Percentiles rank a stretch among this genome's conserved stretches.
Evolutionary conservation across 768 basidiomycete genomes (phyloP).

Genomic region (Mycena vulgaris): DNA sequence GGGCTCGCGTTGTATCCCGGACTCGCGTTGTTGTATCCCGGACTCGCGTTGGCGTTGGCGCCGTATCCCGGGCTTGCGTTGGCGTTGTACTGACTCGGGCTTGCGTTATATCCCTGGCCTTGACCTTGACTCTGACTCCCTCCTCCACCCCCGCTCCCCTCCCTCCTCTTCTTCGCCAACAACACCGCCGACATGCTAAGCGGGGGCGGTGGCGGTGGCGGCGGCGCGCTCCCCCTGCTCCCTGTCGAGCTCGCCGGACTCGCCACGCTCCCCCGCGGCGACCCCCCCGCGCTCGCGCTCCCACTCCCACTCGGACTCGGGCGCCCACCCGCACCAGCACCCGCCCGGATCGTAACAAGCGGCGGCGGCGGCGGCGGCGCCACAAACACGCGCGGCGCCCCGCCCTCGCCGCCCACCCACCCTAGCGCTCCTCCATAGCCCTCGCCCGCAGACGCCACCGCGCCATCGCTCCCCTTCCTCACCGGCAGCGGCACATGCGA

Average conservation of each 20-base stretch:
- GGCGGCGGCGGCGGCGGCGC: conserved; percentile 31
- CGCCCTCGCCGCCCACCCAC: background rate
- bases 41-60: background rate
- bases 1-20: background rate
- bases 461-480: background rate
- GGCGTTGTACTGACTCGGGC: background rate
- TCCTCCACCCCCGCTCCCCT: background rate
- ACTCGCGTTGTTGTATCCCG: background rate
- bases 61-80: background rate
- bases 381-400: conserved; percentile 5
- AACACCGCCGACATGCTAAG: conserved; percentile 35
- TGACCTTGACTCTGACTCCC: background rate
- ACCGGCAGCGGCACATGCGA: background rate
- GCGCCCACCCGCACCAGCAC: no score
- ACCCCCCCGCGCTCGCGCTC: background rate
- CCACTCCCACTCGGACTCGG: background rate
- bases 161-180: background rate
- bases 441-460: background rate
- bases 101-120: background rate
- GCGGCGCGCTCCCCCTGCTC: conserved; percentile 11
- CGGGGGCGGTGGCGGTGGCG: conserved; percentile 35
- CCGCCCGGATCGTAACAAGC: conserved; percentile 21
- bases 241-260: background rate
- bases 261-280: background rate
- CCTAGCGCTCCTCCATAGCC: background rate